Percentiles rank a stretch among this genome's conserved stretches.
Evolutionary conservation across 305 asterid species (phyloP).

Genomic region (Plantago lanceolata): DNA sequence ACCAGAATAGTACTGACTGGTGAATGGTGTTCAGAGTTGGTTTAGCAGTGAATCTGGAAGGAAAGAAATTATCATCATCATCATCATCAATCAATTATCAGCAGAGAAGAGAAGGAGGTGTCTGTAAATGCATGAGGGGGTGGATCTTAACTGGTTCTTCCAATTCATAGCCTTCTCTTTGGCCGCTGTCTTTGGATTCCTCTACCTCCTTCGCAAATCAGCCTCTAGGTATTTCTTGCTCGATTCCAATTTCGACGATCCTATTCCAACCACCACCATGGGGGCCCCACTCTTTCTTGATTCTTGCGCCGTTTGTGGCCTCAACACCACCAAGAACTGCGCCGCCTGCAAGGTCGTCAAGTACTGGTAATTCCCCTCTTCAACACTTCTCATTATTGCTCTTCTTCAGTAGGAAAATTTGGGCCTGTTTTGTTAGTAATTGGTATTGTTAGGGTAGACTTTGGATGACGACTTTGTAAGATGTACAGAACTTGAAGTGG

Average conservation of each 20-base stretch:
- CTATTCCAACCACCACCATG: slow-evolving; percentile 36
- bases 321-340: slow-evolving; percentile 46
- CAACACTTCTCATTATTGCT: no score
- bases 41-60: no score
- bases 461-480: no score
- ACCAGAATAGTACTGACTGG: no score
- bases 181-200: slow-evolving; percentile 41
- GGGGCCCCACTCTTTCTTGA: slow-evolving; percentile 31
- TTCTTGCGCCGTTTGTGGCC: slow-evolving; percentile 68
- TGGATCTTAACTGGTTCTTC: slow-evolving; percentile 76
- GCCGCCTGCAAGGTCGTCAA: slow-evolving; percentile 72
- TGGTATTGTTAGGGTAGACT: no score
- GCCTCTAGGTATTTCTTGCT: slow-evolving; percentile 71
- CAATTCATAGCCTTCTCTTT: slow-evolving; percentile 50
- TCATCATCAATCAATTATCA: no score
- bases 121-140: slow-evolving; percentile 72
- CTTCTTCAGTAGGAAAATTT: no score
- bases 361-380: slow-evolving; percentile 93
- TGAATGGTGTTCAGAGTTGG: no score
- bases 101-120: no score
- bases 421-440: no score
- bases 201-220: slow-evolving; percentile 55
- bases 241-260: slow-evolving; percentile 53
- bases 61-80: no score
- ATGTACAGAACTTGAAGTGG: no score